These are phyloP conservation scores for Casaregolazyma lundiana DNA, from an alignment of 1,139 yeast species.

Conservation along the genomic window DNA sequence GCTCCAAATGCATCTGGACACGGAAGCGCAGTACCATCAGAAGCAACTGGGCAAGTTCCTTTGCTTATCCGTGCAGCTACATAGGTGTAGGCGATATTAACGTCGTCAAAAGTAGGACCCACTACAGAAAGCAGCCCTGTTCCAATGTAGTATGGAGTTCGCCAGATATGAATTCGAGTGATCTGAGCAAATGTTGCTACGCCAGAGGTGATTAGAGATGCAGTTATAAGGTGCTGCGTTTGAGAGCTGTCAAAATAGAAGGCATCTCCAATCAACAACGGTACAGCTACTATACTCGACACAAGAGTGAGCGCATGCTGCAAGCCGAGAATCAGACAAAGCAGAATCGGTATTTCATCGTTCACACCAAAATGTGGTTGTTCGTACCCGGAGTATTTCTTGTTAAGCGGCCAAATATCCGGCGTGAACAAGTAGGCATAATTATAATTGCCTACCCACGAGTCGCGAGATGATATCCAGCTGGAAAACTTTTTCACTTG, in stretches of 20 bases:
- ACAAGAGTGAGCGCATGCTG: slow-evolving; percentile 88
- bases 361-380: slow-evolving; percentile 73
- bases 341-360: slow-evolving; percentile 72
- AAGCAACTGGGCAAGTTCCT: slow-evolving; percentile 62
- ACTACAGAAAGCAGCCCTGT: slow-evolving; percentile 85
- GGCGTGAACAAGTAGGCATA: slow-evolving; percentile 75
- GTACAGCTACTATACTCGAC: slow-evolving; percentile 89
- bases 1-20: slow-evolving; percentile 90
- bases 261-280: slow-evolving; percentile 57
- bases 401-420: slow-evolving; percentile 59
- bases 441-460: slow-evolving; percentile 82
- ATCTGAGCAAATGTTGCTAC: slow-evolving; percentile 70
- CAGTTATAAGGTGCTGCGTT: slow-evolving; percentile 70
- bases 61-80: slow-evolving; percentile 72
- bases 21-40: slow-evolving; percentile 59
- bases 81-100: slow-evolving; percentile 69
- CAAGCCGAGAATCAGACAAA: slow-evolving; percentile 73
- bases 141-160: slow-evolving; percentile 72
- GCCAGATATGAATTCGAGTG: slow-evolving; percentile 68
- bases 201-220: slow-evolving; percentile 72
- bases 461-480: too few relatives aligned
- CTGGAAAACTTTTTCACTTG: too few relatives aligned
- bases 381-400: slow-evolving; percentile 21
- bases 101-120: slow-evolving; percentile 88
- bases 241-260: slow-evolving; percentile 51